Evolutionary conservation across 768 basidiomycete genomes (phyloP), one percentile per base, ranked within the genome.

Genomic region (Serendipita sp.): DNA sequence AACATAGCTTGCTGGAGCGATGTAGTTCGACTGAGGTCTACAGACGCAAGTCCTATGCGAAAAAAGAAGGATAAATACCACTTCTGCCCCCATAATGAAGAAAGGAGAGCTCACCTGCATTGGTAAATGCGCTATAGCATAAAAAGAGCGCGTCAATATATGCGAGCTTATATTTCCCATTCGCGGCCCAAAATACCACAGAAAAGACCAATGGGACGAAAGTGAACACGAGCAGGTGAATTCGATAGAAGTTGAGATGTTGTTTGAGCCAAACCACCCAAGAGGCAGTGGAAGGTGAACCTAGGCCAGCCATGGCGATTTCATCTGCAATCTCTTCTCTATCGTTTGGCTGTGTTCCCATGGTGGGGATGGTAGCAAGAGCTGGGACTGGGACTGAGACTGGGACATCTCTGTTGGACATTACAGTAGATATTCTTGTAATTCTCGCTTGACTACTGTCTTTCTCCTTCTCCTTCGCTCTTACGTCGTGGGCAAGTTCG

Each of bases 21-120:
- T 2, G 86, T 89, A 73, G 89, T 74, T 60, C 76, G 74, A 70
- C 86, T 87, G 70, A 88, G 70, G 72, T 89, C 82, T 65, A 88
- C 77, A 5, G 87, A 83, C 62, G 80, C 79, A 48, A 88, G 76
- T 16, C 88, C 88, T 15, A 32, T 13, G n/a, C 18, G 10, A 53
- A 16, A 8, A 7, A n/a, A 53, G 48, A 41, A 41, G 13, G 41
- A 7, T 13, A 41, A 41, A 41, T 7, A 7, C 7, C 41, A 41
- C 5, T 41, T 5, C 5, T 41, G 7, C 7, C 13, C 13, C 41
- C 7, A 41, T 1, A 7, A 8, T 53, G 5, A n/a, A 16, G 48
- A 53, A 8, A 53, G 18, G n/a, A 7, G 48, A 24, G 8, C 48
- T 24, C n/a, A 53, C 48, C 48, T 53, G 48, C n/a, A n/a, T 53